Evolutionary conservation across 2,329 filamentous ascomycete genomes (phyloP).

Genomic region (Cercospora sojina): DNA sequence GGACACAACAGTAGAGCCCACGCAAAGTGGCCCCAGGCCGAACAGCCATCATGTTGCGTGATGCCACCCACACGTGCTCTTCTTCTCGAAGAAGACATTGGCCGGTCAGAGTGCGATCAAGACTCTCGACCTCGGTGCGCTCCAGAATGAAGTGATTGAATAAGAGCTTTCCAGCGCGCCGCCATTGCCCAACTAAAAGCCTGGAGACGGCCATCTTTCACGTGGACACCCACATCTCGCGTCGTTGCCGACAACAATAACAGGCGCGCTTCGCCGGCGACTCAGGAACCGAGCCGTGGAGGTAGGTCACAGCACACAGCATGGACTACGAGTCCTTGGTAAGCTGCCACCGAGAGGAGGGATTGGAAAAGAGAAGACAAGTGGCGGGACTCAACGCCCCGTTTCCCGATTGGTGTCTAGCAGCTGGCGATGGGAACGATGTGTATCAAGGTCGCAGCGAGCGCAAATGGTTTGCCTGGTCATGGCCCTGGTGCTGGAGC

Average conservation of each 20-base stretch:
- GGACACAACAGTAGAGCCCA: background rate
- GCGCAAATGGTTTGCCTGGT: background rate
- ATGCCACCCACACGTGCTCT: background rate
- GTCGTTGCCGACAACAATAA: background rate
- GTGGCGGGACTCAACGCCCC: constrained; percentile 4
- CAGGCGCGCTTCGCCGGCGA: background rate
- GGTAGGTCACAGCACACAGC: background rate
- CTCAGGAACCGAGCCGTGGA: background rate
- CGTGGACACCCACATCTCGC: background rate
- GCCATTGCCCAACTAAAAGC: too few species aligned
- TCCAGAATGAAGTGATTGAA: background rate
- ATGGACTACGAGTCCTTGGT: background rate
- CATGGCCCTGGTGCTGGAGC: background rate
- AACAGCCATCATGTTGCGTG: background rate
- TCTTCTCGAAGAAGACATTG: background rate
- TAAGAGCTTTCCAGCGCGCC: too few species aligned
- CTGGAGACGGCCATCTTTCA: too few species aligned
- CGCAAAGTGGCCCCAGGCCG: background rate
- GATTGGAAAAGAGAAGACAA: constrained; percentile 7
- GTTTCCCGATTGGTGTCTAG: background rate
- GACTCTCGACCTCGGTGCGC: background rate
- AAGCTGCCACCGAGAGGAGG: background rate
- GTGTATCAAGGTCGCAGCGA: background rate
- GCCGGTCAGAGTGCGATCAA: background rate
- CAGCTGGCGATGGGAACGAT: background rate